Evolutionary conservation across 1,284 basidiomycete genomes (phyloP).

Genomic region (Boletus calvinii): DNA sequence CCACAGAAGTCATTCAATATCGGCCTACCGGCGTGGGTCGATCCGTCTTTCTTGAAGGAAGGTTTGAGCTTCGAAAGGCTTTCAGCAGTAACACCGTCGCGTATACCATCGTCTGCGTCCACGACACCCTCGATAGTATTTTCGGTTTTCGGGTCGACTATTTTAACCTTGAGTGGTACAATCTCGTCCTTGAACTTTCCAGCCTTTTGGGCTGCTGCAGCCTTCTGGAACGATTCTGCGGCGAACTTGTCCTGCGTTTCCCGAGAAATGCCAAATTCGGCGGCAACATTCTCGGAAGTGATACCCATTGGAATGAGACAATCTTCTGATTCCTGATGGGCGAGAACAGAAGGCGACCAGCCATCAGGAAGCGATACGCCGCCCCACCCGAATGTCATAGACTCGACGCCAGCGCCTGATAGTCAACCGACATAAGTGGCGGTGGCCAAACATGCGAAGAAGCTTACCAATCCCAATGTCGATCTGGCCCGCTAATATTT

Average conservation of each 20-base stretch:
- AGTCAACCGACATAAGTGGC: conserved; percentile 8
- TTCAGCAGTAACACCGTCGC: conserved; percentile 88
- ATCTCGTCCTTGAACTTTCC: conserved; percentile 95
- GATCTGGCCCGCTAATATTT: conserved; percentile 83
- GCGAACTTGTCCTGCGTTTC: conserved; percentile 83
- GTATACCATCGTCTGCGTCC: conserved; percentile 88
- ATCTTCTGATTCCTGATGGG: conserved; percentile 82
- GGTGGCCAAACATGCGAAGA: conserved; percentile 9
- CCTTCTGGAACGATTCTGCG: conserved; percentile 84
- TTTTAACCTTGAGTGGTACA: conserved; percentile 77
- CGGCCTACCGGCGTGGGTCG: conserved; percentile 78
- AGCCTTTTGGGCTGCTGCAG: conserved; percentile 82
- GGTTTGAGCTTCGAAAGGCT: conserved; percentile 91
- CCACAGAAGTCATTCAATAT: conserved; percentile 4
- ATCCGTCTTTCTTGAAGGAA: conserved; percentile 86
- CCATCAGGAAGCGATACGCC: conserved; percentile 68
- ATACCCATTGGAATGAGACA: conserved; percentile 96
- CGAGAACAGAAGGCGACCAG: conserved; percentile 80
- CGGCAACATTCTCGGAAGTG: conserved; percentile 95
- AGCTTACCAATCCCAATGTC: conserved; percentile 87
- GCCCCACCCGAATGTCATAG: conserved; percentile 89
- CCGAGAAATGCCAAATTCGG: conserved; percentile 74
- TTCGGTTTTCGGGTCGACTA: conserved; percentile 83
- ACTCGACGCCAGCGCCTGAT: conserved; percentile 90
- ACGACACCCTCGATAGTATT: conserved; percentile 79